These are phyloP conservation scores for Ramaria rubella DNA, from an alignment of 768 basidiomycete species.

Conservation along the genomic window DNA sequence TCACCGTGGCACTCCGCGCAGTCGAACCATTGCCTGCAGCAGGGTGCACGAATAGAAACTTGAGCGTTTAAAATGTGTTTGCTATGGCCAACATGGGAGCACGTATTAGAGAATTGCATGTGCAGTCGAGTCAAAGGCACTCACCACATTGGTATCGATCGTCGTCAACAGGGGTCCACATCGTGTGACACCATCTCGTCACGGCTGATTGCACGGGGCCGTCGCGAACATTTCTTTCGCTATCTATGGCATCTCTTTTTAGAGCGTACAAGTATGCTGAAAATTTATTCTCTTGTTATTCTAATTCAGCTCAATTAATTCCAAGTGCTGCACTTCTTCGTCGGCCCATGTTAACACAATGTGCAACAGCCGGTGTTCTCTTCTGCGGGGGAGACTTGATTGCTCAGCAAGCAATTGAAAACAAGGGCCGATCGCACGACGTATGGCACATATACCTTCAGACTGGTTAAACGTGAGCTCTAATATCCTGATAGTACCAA, in stretches of 20 bases:
- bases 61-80: slow-evolving; percentile 97
- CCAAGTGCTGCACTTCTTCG: slow-evolving; percentile 52
- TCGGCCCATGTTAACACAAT: slow-evolving; percentile 57
- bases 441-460: slow-evolving; percentile 36
- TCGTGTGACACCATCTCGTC: not conserved
- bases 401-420: slow-evolving; percentile 82
- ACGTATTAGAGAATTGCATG: not conserved
- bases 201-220: not conserved
- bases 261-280: slow-evolving; percentile 37
- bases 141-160: slow-evolving; percentile 2
- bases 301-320: slow-evolving; percentile 19
- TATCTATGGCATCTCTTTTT: slow-evolving; percentile 39
- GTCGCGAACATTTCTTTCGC: not conserved
- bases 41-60: slow-evolving; percentile 92
- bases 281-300: slow-evolving; percentile 17
- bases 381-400: slow-evolving; percentile 75
- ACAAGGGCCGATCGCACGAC: slow-evolving; percentile 66
- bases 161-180: not conserved
- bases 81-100: slow-evolving; percentile 41
- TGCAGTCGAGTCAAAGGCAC: not conserved
- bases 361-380: slow-evolving; percentile 54
- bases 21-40: slow-evolving; percentile 98
- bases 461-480: not conserved
- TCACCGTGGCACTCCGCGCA: slow-evolving; percentile 95
- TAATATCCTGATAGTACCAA: slow-evolving; percentile 45